Base-by-base conservation (phyloP, 768 basidiomycete genomes). In the Tephrocybe rancida region DNA sequence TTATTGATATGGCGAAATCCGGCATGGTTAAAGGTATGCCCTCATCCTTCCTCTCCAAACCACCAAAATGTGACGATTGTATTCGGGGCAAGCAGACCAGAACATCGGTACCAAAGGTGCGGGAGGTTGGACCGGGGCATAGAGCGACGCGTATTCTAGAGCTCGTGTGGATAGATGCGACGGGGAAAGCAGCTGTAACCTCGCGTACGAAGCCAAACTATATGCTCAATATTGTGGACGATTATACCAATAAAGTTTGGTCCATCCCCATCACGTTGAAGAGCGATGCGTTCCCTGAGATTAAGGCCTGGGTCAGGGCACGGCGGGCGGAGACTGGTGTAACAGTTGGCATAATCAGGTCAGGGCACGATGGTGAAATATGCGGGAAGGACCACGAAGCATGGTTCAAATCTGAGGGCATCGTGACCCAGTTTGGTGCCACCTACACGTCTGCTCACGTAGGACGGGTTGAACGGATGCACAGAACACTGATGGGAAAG, bases 381-480 rank as follows among this genome's bases (percentile, higher is more conserved):
- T 55, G 58, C 34, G 38, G 48, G n/a, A 13, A 35, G 2, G 18
- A 53, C 35, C 51, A 66, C 44, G 26, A 35, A 0, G 48, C 37
- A 2, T 69, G 58, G 58, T 49, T 58, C 9, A 48, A 43, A 14
- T 19, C 44, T 0, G 24, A 47, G 3, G 67, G 67, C 1, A 60
- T 48, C 1, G 3, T 24, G 0, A 55, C 56, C 4, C 54, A 64
- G 10, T 56, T 47, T 29, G 65, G 66, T 0, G 63, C 68, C 0
- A 61, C 68, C 0, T 60, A 73, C 50, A 70, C 67, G 1, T 72
- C 68, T 9, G 67, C 64, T 0, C 67, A 74, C 10, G 73, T 71
- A 39, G 70, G 73, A 1, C 48, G 61, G 10, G 71, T 69, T 3
- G 69, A 77, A 52, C 60, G 65, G 2, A 42, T 67, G 16, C 71